Conservation (phyloP, 495 filamentous ascomycete species). For the Talaromyces ruber region DNA sequence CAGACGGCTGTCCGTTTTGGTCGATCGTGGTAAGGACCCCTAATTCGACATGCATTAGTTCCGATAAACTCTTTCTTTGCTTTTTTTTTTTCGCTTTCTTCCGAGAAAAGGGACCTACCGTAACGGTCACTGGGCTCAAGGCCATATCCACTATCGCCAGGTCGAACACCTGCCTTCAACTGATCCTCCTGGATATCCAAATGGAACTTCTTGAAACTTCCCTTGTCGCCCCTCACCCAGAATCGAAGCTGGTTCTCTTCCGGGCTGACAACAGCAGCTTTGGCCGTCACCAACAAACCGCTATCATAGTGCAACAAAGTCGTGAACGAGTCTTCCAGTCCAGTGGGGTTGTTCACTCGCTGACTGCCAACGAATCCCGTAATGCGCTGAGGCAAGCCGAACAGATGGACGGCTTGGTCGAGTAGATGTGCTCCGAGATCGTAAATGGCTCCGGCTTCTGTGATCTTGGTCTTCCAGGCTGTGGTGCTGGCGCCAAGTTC, state of each 20-base stretch:
- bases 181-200: slow-evolving; percentile 80
- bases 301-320: slow-evolving; percentile 58
- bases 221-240: slow-evolving; percentile 74
- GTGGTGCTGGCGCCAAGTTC: slow-evolving; percentile 34
- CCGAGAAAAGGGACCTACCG: slow-evolving; percentile 19
- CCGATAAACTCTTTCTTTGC: not conserved
- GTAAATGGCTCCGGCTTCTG: slow-evolving; percentile 66
- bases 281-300: slow-evolving; percentile 53
- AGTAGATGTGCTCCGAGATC: slow-evolving; percentile 81
- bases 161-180: slow-evolving; percentile 58
- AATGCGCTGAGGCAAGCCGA: slow-evolving; percentile 64
- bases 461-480: slow-evolving; percentile 64
- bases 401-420: slow-evolving; percentile 71
- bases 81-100: not conserved
- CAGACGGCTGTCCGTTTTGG: slow-evolving; percentile 29
- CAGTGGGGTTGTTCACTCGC: slow-evolving; percentile 42
- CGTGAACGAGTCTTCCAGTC: slow-evolving; percentile 62
- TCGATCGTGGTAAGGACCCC: slow-evolving; percentile 34
- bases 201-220: slow-evolving; percentile 71
- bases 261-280: slow-evolving; percentile 60
- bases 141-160: slow-evolving; percentile 58
- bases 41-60: slow-evolving; percentile 8
- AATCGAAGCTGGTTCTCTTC: slow-evolving; percentile 67
- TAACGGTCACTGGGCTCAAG: slow-evolving; percentile 49
- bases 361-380: slow-evolving; percentile 63